These are phyloP conservation scores for Exophiala sp. DNA, from an alignment of 2,329 filamentous ascomycete genomes.

Conservation along the genomic window DNA sequence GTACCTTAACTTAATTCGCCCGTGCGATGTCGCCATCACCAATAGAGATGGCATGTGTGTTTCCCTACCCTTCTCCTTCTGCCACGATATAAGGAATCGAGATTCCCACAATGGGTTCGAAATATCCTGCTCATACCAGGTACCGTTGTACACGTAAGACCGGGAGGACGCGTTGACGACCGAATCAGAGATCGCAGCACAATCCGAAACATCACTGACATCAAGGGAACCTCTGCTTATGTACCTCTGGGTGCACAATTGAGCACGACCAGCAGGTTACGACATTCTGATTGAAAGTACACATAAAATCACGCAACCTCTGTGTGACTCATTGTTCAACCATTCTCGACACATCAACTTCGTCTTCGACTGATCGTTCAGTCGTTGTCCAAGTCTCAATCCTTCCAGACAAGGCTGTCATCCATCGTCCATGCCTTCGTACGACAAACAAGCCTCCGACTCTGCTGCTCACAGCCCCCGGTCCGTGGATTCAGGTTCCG, in stretches of 20 bases:
- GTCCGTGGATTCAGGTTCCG: conserved; percentile 13
- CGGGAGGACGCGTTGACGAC: conserved; percentile 3
- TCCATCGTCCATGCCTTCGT: conserved; percentile 15
- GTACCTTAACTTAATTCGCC: conserved; percentile 15
- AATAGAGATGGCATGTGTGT: conserved; percentile 21
- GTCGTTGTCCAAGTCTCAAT: not conserved
- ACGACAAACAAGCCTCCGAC: conserved; percentile 5
- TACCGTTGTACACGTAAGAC: conserved; percentile 16
- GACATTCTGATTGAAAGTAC: not conserved
- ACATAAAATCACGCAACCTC: not conserved
- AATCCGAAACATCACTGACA: conserved; percentile 19
- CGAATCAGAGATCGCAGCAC: not conserved
- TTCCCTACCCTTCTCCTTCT: not conserved
- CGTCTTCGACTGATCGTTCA: too few species aligned
- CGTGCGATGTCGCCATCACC: conserved; percentile 20
- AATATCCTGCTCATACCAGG: not conserved
- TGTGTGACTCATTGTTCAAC: not conserved
- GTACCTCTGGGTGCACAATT: not conserved
- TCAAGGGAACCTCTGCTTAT: conserved; percentile 3
- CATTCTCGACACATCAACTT: not conserved
- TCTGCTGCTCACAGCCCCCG: conserved; percentile 11
- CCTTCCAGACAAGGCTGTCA: not conserved
- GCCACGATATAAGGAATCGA: conserved; percentile 16
- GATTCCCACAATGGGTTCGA: conserved; percentile 6
- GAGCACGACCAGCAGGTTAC: not conserved